A percentile compares a stretch with the other conserved stretches of the same genome.
phyloP scores from a whole-genome alignment of 2,329 filamentous ascomycete genomes.

The Cladophialophora psammophila region DNA sequence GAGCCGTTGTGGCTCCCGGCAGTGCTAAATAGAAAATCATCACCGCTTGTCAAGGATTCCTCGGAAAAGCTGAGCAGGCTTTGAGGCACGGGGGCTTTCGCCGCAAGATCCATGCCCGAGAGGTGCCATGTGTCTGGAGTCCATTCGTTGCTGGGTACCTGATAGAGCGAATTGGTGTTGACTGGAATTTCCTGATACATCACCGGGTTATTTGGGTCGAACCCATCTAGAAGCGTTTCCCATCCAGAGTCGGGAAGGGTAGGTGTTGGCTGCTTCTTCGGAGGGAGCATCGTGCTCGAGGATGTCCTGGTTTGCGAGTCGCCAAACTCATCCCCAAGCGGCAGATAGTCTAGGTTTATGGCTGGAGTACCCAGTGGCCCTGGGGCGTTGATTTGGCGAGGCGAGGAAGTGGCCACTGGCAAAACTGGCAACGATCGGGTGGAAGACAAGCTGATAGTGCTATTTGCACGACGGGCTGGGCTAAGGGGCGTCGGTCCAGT shows the following conservation, averaged over 20 bases:
- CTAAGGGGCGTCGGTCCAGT: constrained; percentile 20
- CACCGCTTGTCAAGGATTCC: constrained; percentile 64
- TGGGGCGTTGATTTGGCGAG: constrained; percentile 12
- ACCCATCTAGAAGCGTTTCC: constrained; percentile 79
- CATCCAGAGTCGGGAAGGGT: constrained; percentile 68
- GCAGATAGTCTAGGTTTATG: constrained; percentile 67
- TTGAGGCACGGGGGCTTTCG: constrained; percentile 49
- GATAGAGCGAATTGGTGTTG: constrained; percentile 29
- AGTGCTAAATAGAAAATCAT: constrained; percentile 51
- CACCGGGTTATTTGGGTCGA: constrained; percentile 64
- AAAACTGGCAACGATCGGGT: constrained; percentile 38
- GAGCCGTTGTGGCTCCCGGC: constrained; percentile 38
- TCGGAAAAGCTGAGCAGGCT: constrained; percentile 68
- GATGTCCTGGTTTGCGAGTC: constrained; percentile 46
- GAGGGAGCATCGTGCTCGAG: constrained; percentile 47
- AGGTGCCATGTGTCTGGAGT: constrained; percentile 51
- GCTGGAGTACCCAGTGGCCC: constrained; percentile 23
- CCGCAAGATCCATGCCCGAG: constrained; percentile 47
- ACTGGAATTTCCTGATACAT: constrained; percentile 45
- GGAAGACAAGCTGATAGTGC: constrained; percentile 38
- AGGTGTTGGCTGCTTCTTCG: constrained; percentile 50
- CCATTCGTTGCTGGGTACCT: constrained; percentile 46
- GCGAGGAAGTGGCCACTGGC: constrained; percentile 27
- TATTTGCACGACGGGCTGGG: constrained; percentile 32
- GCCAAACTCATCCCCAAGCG: constrained; percentile 45